A percentile compares a stretch with the other conserved stretches of the same genome.
Evolutionary conservation across 163 green algal genomes (phyloP).

Genomic region (Chlorella variabilis): DNA sequence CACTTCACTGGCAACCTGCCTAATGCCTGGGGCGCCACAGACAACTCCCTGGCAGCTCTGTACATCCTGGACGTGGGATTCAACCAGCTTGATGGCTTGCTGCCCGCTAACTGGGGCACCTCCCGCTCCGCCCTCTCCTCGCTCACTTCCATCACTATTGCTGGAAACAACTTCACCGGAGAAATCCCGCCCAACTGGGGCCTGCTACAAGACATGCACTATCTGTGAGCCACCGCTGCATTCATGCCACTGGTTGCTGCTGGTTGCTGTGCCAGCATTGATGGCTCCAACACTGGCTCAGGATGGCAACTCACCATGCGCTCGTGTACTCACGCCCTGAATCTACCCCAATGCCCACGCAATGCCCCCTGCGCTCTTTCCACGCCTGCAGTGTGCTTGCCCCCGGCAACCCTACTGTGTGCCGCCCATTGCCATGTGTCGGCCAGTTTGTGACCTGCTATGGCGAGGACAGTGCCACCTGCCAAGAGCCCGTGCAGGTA

Average conservation of each 20-base stretch:
- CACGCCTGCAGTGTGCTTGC: constrained; percentile 14
- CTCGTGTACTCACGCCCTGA: too few relatives aligned
- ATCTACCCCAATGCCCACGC: too few relatives aligned
- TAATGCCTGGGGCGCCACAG: constrained; percentile 11
- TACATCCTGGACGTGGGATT: background rate
- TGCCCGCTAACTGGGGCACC: constrained; percentile 22
- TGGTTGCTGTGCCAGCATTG: too few relatives aligned
- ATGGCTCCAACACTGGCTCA: too few relatives aligned
- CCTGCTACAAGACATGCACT: background rate
- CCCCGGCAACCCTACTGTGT: constrained; percentile 21
- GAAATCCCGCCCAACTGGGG: constrained; percentile 31
- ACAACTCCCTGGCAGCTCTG: constrained; percentile 10
- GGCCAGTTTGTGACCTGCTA: constrained; percentile 26
- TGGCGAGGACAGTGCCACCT: background rate
- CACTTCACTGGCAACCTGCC: constrained; percentile 39
- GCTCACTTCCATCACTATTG: constrained; percentile 28
- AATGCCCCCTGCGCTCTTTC: too few relatives aligned
- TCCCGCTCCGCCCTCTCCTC: constrained; percentile 14
- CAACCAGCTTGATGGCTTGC: constrained; percentile 3
- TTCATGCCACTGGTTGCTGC: too few relatives aligned
- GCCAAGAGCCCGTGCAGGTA: constrained; percentile 26
- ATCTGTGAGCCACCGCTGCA: constrained; percentile 2
- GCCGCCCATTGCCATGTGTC: constrained; percentile 21
- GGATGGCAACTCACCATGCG: too few relatives aligned
- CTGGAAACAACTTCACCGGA: constrained; percentile 43